Conservation (phyloP, 345 rosid species). For the Acer negundo region DNA sequence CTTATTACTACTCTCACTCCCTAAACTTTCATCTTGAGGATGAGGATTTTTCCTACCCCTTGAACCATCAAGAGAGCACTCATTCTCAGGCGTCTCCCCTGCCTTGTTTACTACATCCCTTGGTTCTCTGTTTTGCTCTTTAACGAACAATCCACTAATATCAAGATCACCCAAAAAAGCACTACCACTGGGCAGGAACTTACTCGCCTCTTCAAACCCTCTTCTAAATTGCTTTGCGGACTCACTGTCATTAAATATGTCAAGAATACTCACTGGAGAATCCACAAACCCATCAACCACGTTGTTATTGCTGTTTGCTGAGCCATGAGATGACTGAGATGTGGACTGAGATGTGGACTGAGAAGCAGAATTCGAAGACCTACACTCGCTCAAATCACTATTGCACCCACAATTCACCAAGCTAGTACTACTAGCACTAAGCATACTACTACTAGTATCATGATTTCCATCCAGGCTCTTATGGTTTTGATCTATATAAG, state of each 20-base stretch:
- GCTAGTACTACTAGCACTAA: slow-evolving; percentile 18
- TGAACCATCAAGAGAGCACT: slow-evolving; percentile 13
- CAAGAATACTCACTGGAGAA: slow-evolving; percentile 44
- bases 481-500: slow-evolving; percentile 17
- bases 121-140: slow-evolving; percentile 33
- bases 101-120: slow-evolving; percentile 16
- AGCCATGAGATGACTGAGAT: slow-evolving; percentile 36
- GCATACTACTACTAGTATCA: slow-evolving; percentile 17
- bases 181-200: slow-evolving; percentile 48
- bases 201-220: slow-evolving; percentile 65
- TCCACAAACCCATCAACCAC: slow-evolving; percentile 42
- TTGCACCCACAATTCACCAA: slow-evolving; percentile 21
- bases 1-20: slow-evolving; percentile 48
- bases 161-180: slow-evolving; percentile 31
- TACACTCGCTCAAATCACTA: slow-evolving; percentile 27
- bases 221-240: slow-evolving; percentile 57
- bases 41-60: slow-evolving; percentile 50
- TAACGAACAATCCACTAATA: slow-evolving; percentile 26
- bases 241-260: slow-evolving; percentile 39
- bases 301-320: slow-evolving; percentile 25
- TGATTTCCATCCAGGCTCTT: slow-evolving; percentile 22
- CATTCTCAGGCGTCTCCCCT: slow-evolving; percentile 28
- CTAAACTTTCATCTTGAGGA: slow-evolving; percentile 25
- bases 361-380: slow-evolving; percentile 19
- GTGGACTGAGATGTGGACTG: slow-evolving; percentile 34